Conservation (phyloP, 1,284 basidiomycete species). For the Phellopilus nigrolimitatus region DNA sequence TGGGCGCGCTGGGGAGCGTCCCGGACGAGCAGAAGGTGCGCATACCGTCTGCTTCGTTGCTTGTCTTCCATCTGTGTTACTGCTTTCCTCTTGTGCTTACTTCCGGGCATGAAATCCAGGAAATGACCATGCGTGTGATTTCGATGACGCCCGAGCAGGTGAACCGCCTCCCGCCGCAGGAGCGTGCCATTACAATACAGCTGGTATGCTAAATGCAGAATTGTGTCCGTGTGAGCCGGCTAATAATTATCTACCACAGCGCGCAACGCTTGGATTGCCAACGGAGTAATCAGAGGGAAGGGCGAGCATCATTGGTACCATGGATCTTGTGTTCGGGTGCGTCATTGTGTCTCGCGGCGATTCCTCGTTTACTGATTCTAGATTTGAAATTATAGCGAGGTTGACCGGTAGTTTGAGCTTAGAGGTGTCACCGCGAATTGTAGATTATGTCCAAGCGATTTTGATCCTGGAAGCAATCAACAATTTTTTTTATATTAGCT, state of each 20-base stretch:
- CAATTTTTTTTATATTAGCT: no score
- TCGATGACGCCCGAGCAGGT: constrained; percentile 20
- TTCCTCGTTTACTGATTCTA: not conserved
- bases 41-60: not conserved
- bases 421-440: not conserved
- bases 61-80: not conserved
- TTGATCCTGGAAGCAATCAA: no score
- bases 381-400: not conserved
- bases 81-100: not conserved
- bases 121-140: constrained; percentile 20
- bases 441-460: not conserved
- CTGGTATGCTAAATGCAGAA: constrained; percentile 10
- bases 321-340: constrained; percentile 83
- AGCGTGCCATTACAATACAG: constrained; percentile 19
- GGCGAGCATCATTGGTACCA: constrained; percentile 77
- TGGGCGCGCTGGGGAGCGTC: constrained; percentile 10
- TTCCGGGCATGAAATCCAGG: constrained; percentile 4
- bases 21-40: constrained; percentile 18
- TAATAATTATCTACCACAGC: constrained; percentile 10
- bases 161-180: constrained; percentile 13
- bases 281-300: constrained; percentile 3
- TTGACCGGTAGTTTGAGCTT: not conserved
- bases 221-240: not conserved
- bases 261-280: constrained; percentile 17
- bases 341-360: constrained; percentile 37